Conservation (phyloP, 495 filamentous ascomycete genomes). For the Penicillium soppii region DNA sequence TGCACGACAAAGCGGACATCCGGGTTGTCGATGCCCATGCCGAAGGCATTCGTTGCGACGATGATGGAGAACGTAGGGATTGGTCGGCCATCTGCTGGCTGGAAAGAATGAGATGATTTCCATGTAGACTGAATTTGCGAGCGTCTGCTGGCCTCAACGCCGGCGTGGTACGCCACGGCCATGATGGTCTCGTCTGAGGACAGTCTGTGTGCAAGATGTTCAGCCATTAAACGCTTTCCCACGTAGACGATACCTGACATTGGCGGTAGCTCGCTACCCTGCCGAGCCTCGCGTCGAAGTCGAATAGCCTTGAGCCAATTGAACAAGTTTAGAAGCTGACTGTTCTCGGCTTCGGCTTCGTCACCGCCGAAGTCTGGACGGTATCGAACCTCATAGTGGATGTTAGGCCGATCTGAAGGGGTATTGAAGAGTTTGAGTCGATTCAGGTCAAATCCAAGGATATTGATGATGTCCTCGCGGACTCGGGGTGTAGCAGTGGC, state of each 20-base stretch:
- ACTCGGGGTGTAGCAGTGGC: slow-evolving; percentile 85
- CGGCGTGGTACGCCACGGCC: slow-evolving; percentile 53
- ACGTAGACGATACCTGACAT: slow-evolving; percentile 92
- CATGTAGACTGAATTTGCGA: slow-evolving; percentile 59
- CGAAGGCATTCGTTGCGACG: slow-evolving; percentile 92
- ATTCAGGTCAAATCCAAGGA: slow-evolving; percentile 61
- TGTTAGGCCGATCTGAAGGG: slow-evolving; percentile 75
- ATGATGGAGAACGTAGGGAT: slow-evolving; percentile 75
- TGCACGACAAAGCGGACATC: slow-evolving; percentile 92
- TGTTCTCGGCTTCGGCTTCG: slow-evolving; percentile 16
- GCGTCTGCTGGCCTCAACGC: slow-evolving; percentile 41
- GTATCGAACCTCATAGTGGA: slow-evolving; percentile 93
- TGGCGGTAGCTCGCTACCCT: slow-evolving; percentile 45
- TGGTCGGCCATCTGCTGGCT: slow-evolving; percentile 5
- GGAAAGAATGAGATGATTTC: slow-evolving; percentile 61
- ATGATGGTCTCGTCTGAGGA: slow-evolving; percentile 34
- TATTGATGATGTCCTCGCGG: slow-evolving; percentile 73
- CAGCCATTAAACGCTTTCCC: slow-evolving; percentile 72
- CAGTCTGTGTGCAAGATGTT: slow-evolving; percentile 59
- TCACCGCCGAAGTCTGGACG: slow-evolving; percentile 54
- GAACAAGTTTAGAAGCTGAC: slow-evolving; percentile 66
- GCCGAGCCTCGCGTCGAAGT: slow-evolving; percentile 53
- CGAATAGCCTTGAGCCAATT: slow-evolving; percentile 72
- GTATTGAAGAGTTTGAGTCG: slow-evolving; percentile 74
- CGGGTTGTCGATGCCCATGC: slow-evolving; percentile 96